Conservation (phyloP, 345 rosid genomes). For the Raphanus raphanistrum region DNA sequence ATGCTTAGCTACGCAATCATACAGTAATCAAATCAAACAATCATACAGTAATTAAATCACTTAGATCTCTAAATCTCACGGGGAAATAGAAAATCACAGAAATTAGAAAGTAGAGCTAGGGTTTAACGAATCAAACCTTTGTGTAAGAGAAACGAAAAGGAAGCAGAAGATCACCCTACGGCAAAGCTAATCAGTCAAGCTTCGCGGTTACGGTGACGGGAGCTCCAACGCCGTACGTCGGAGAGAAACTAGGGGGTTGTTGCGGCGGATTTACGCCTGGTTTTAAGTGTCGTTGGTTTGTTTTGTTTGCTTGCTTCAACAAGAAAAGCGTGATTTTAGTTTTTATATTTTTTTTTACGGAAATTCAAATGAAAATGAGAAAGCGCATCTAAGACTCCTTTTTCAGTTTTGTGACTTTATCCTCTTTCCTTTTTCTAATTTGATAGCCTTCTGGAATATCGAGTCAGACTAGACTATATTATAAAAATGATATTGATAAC, state of each 20-base stretch:
- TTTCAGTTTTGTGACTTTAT: not conserved
- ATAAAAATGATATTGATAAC: not conserved
- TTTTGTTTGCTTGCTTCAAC: conserved; percentile 20
- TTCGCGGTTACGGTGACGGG: conserved; percentile 16
- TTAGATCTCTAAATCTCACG: conserved; percentile 22
- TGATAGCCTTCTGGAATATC: conserved; percentile 27
- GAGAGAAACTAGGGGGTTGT: not conserved
- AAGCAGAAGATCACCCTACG: not conserved
- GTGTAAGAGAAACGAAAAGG: not conserved
- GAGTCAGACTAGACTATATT: conserved; percentile 28
- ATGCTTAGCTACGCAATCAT: conserved; percentile 6
- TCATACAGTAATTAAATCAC: conserved; percentile 10
- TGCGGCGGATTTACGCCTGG: conserved; percentile 6
- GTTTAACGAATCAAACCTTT: conserved; percentile 35
- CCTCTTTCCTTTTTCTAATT: not conserved
- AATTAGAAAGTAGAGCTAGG: conserved; percentile 28
- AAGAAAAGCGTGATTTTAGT: conserved; percentile 23
- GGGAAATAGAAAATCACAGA: not conserved
- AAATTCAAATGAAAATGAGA: conserved; percentile 27
- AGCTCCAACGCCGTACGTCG: conserved; percentile 23
- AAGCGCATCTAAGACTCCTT: not conserved
- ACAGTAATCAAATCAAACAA: no score
- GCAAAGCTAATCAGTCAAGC: conserved; percentile 21
- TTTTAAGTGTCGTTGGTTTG: conserved; percentile 24
- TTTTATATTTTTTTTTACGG: not conserved